Evolutionary conservation across 202 grass and related monocot species (phyloP).

Genomic region (Panicum hallii): DNA sequence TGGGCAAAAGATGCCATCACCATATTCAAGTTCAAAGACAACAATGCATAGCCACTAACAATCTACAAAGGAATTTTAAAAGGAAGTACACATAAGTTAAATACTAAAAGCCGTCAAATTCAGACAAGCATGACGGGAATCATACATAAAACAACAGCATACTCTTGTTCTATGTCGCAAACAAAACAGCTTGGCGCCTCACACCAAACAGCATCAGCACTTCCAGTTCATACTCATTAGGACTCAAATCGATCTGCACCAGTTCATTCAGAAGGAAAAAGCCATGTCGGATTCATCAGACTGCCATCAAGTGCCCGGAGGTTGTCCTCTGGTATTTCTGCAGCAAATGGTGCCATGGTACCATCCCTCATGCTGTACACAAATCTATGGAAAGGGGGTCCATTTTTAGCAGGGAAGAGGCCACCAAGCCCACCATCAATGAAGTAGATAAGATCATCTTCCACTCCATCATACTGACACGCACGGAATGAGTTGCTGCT

Average conservation of each 20-base stretch:
- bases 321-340: not conserved
- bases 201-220: not conserved
- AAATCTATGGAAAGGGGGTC: slow-evolving; percentile 28
- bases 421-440: slow-evolving; percentile 30
- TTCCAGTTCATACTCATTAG: not conserved
- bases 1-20: not conserved
- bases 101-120: not conserved
- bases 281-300: slow-evolving; percentile 45
- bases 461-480: slow-evolving; percentile 18
- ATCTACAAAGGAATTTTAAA: not conserved
- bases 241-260: not conserved
- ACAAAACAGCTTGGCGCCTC: slow-evolving; percentile 5
- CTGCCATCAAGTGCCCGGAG: slow-evolving; percentile 24
- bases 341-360: slow-evolving; percentile 33
- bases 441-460: slow-evolving; percentile 49
- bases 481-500: slow-evolving; percentile 36
- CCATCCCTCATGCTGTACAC: slow-evolving; percentile 48
- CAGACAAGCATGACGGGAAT: not conserved
- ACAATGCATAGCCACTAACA: not conserved
- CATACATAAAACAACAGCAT: slow-evolving; percentile 1
- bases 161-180: not conserved
- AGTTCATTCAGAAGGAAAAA: slow-evolving; percentile 50
- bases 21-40: not conserved
- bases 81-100: not conserved
- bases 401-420: slow-evolving; percentile 34